Base-by-base conservation (phyloP, 345 rosid species). In the Aquilaria sinensis region DNA sequence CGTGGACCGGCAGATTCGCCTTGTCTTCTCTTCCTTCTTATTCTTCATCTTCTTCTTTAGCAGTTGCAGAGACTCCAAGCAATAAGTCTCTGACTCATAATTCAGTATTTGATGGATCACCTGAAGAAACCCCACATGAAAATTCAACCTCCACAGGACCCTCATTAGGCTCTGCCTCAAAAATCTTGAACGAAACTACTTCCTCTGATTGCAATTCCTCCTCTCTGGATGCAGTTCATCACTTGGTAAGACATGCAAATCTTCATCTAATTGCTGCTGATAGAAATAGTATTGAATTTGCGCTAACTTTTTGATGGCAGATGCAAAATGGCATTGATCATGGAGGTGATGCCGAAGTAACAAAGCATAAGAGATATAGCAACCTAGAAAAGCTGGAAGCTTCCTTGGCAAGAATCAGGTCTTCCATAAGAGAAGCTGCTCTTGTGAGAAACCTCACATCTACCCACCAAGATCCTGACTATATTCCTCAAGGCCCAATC, bases 361-460 rank as follows among this genome's bases (percentile, higher is more conserved):
- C 7, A 37, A 37, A 37, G 43, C 43, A 4, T 37, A 37, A 37
- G 51, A 23, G 74, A 32, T 60, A 51, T 60, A 76, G 59, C 61
- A 77, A 74, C 60, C 41, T 78, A n/a, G 57, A 30, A 52, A 76
- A 45, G 67, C 43, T 73, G 15, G 92, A 86, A 80, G 67, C 64
- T 31, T 61, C 63, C 53, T 69, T 84, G 46, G 77, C 77, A 58
- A 75, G 65, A 31, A 87, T 80, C 4, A 82, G 93, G 60, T 72
- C 83, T 12, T 76, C 67, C 61, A 82, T 86, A 48, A 75, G 51
- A 67, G 83, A 78, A 72, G 81, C 84, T 37, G 51, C 64, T 8
- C 2, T 62, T 12, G 62, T 57, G 31, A 47, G 43, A 12, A 69
- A 74, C 46, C 60, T 77, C 46, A 9, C 65, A 13, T 47, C 48